These are phyloP conservation scores for Penicillium sp. DNA, from an alignment of 2,329 filamentous ascomycete genomes.

Conservation along the genomic window DNA sequence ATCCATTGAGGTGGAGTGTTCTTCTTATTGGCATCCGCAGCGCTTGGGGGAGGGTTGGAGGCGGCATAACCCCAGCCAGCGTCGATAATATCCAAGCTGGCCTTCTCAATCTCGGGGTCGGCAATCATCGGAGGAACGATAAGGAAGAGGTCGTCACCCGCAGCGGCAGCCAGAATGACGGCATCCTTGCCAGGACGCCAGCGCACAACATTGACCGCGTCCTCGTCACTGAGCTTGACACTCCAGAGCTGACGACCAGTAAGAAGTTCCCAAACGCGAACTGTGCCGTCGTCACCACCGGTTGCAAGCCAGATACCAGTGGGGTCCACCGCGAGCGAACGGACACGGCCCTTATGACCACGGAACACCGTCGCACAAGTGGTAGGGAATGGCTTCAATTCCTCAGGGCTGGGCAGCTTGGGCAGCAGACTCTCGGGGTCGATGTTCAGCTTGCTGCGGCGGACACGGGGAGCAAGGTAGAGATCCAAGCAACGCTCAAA, in stretches of 20 bases:
- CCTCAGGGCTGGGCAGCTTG: conserved; percentile 88
- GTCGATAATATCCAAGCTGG: conserved; percentile 75
- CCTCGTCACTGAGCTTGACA: conserved; percentile 71
- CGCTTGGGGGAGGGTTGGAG: conserved; percentile 54
- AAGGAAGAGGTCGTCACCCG: conserved; percentile 82
- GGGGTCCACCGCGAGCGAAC: conserved; percentile 81
- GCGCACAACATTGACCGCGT: conserved; percentile 80
- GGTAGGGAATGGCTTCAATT: conserved; percentile 92
- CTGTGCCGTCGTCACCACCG: conserved; percentile 90
- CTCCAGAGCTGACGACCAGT: conserved; percentile 89
- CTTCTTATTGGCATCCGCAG: conserved; percentile 61
- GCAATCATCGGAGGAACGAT: conserved; percentile 72
- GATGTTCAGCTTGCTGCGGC: conserved; percentile 94
- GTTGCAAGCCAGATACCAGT: conserved; percentile 83
- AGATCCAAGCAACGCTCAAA: conserved; percentile 95
- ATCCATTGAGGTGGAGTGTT: conserved; percentile 79
- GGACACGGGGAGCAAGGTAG: conserved; percentile 88
- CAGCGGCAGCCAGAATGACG: conserved; percentile 78
- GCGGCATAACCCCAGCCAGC: conserved; percentile 93
- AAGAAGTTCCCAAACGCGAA: conserved; percentile 84
- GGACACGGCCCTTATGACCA: conserved; percentile 85
- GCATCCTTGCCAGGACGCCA: conserved; percentile 87
- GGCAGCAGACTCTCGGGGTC: conserved; percentile 90
- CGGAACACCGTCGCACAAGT: conserved; percentile 83
- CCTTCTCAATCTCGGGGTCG: conserved; percentile 71